Percentiles rank a stretch among this genome's conserved stretches.
These are phyloP conservation scores for Plicaturopsis crispa DNA, from an alignment of 768 basidiomycete genomes.

Conservation along the genomic window DNA sequence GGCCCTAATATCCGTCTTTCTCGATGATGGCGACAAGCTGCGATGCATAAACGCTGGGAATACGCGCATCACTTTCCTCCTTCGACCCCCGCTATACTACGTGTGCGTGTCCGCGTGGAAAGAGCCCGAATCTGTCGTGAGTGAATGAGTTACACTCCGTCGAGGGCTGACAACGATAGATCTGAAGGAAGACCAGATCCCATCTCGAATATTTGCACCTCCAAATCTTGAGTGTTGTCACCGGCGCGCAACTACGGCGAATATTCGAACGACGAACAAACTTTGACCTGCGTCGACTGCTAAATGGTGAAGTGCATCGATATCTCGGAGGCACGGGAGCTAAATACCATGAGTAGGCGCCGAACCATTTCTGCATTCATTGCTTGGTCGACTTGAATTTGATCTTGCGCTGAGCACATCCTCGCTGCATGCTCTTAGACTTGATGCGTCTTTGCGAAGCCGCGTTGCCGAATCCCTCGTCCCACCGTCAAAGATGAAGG, in stretches of 20 bases:
- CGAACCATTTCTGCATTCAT: conserved; percentile 68
- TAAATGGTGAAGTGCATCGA: too few species aligned
- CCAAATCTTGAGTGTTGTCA: conserved; percentile 87
- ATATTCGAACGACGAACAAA: conserved; percentile 89
- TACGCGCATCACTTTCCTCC: conserved; percentile 79
- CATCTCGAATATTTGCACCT: conserved; percentile 95
- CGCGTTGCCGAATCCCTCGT: conserved; percentile 76
- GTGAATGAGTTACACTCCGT: conserved; percentile 19
- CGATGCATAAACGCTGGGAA: conserved; percentile 79
- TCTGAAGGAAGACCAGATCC: conserved; percentile 76
- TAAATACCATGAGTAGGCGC: conserved; percentile 46
- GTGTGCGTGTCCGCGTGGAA: conserved; percentile 89
- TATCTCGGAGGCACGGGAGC: too few species aligned
- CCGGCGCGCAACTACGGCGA: conserved; percentile 71
- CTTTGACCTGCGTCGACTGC: conserved; percentile 77
- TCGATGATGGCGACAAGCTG: conserved; percentile 84
- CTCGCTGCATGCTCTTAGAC: conserved; percentile 70
- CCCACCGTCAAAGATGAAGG: conserved; percentile 76
- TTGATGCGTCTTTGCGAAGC: conserved; percentile 63
- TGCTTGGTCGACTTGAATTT: conserved; percentile 63
- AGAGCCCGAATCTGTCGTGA: conserved; percentile 92
- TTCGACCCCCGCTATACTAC: conserved; percentile 86
- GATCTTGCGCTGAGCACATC: conserved; percentile 81
- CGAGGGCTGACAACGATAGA: conserved; percentile 23
- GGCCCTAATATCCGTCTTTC: conserved; percentile 91